Percentiles rank a stretch among this genome's conserved stretches.
Evolutionary conservation across 78 protist species (phyloP).

Genomic region (Salpingoeca rosetta): DNA sequence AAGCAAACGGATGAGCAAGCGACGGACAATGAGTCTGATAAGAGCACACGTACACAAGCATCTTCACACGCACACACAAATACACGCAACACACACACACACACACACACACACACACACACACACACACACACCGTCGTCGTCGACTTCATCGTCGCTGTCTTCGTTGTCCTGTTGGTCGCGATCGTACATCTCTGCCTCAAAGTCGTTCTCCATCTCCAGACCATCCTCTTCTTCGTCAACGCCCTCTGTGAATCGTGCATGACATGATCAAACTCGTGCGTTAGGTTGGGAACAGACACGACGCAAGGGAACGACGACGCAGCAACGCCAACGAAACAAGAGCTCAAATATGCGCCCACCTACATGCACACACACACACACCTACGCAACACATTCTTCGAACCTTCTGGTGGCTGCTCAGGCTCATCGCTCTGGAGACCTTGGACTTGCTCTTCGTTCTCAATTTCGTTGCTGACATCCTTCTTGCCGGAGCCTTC

Average conservation of each 20-base stretch:
- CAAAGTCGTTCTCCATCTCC: constrained; percentile 76
- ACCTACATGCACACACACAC: too few relatives aligned
- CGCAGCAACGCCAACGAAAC: too few relatives aligned
- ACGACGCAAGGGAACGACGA: too few relatives aligned
- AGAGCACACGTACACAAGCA: background rate
- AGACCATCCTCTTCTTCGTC: constrained; percentile 52
- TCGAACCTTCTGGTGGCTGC: background rate
- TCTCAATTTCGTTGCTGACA: constrained; percentile 56
- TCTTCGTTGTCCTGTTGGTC: constrained; percentile 47
- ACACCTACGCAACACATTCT: too few relatives aligned
- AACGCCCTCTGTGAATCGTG: constrained; percentile 4
- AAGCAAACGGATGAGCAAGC: background rate
- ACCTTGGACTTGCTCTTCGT: constrained; percentile 59
- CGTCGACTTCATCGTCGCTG: constrained; percentile 12
- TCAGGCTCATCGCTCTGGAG: background rate
- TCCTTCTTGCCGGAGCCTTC: constrained; percentile 73
- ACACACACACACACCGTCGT: too few relatives aligned
- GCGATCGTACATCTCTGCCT: constrained; percentile 65
- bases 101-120: too few relatives aligned
- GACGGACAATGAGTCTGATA: background rate
- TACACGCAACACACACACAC: too few relatives aligned
- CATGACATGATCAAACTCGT: background rate
- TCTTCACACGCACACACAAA: too few relatives aligned
- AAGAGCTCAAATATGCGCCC: too few relatives aligned
- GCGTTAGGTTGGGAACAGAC: too few relatives aligned